Base-by-base conservation (phyloP, 345 rosid species). In the Orychophragmus violaceus region DNA sequence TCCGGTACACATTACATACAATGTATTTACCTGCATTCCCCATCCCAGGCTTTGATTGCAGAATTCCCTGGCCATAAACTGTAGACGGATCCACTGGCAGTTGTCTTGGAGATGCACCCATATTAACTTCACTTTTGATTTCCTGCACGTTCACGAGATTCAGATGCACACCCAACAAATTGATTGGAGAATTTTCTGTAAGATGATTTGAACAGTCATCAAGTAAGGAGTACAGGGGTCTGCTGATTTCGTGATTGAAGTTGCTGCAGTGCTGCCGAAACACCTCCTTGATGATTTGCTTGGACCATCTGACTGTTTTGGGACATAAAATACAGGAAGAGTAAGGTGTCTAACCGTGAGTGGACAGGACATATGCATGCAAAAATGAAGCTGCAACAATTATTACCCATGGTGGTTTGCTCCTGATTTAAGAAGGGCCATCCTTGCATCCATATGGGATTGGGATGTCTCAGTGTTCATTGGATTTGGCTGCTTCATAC, bases 21-120 rank as follows among this genome's bases (percentile, higher is more conserved):
- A 12, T 18, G 27, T 46, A 50, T 56, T 53, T 76, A 88, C 98
- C 98, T 71, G 98, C 53, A 80, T 66, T 84, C 60, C 88, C 96
- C 32, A 85, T 75, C 69, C 96, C 98, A 72, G 97, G 83, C 81
- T 87, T 90, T 59, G 91, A 83, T 69, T 89, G 98, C 83, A 87
- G 65, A 66, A 87, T 85, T 71, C 96, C 96, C 66, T 84, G 98
- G 46, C 90, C 84, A 71, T 88, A 93, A 51, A 88, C 78, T 59
- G 97, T 82, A 66, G 93, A 83, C 62, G 92, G 84, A 77, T 87
- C 92, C 84, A 84, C 82, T 42, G 90, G 88, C 79, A 93, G 67
- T 22, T 95, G 87, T 76, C 95, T 84, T 42, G 83, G 95, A 28
- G 83, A 61, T 53, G 87, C 74, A 71, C 81, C 79, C 54, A 84